These are phyloP conservation scores for Aspergillus candidus DNA, from an alignment of 2,329 filamentous ascomycete species.

Conservation along the genomic window DNA sequence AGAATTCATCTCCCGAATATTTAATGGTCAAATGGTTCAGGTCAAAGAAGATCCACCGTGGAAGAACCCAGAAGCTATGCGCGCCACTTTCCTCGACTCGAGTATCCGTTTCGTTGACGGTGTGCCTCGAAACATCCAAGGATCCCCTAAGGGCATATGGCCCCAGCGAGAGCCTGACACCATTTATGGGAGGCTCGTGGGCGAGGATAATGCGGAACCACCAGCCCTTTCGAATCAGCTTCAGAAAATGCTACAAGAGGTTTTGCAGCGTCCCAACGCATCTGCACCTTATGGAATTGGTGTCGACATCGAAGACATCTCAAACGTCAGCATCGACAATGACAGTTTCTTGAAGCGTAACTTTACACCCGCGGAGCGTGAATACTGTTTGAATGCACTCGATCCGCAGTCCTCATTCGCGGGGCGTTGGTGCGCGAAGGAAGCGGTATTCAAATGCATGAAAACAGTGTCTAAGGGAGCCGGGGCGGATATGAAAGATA, in stretches of 20 bases:
- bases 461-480: conserved; percentile 1
- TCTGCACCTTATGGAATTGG: conserved; percentile 5
- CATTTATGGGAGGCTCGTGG: rapidly evolving
- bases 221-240: not conserved
- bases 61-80: conserved; percentile 8
- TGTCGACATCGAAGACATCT: conserved; percentile 59
- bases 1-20: conserved; percentile 7
- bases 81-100: conserved; percentile 11
- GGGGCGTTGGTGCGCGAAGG: conserved; percentile 75
- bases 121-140: not conserved
- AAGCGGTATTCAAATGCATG: conserved; percentile 2
- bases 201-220: not conserved
- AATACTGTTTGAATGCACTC: conserved; percentile 74
- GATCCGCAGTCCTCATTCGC: conserved; percentile 85
- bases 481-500: not conserved
- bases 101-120: conserved; percentile 8
- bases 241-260: conserved; percentile 9
- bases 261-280: not conserved
- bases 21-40: conserved; percentile 13
- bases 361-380: conserved; percentile 77
- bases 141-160: too few species aligned
- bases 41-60: conserved; percentile 13
- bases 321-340: conserved; percentile 83
- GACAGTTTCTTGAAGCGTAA: conserved; percentile 91
- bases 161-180: not conserved